Conservation (phyloP, 1,139 yeast species). For the Yamadazyma epiphylla region DNA sequence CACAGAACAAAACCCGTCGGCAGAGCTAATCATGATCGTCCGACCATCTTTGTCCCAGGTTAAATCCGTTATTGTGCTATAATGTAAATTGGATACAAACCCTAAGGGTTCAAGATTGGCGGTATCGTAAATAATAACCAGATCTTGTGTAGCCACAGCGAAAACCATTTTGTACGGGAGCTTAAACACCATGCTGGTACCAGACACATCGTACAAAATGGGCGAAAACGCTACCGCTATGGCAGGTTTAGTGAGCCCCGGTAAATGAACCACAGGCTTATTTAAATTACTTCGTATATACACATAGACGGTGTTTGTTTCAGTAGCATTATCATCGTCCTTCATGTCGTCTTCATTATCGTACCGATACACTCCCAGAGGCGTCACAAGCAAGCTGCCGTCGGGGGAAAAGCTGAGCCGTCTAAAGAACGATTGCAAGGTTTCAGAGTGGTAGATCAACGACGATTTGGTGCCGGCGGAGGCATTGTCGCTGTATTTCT, state of each 20-base stretch:
- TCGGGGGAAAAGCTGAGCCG: slow-evolving; percentile 85
- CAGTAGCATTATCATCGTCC: slow-evolving; percentile 9
- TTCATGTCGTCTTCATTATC: slow-evolving; percentile 6
- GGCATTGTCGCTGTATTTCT: slow-evolving; percentile 2
- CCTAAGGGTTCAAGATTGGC: slow-evolving; percentile 67
- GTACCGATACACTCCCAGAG: slow-evolving; percentile 66
- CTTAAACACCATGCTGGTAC: slow-evolving; percentile 27
- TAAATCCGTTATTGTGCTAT: slow-evolving; percentile 82
- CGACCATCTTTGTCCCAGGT: slow-evolving; percentile 80
- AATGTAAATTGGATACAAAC: slow-evolving; percentile 74
- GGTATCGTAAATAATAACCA: slow-evolving; percentile 82
- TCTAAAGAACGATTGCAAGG: slow-evolving; percentile 85
- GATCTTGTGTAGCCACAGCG: slow-evolving; percentile 91
- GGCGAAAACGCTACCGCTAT: slow-evolving; percentile 80
- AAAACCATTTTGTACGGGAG: slow-evolving; percentile 78
- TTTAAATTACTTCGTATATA: slow-evolving; percentile 68
- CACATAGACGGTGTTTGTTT: slow-evolving; percentile 65
- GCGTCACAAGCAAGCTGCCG: slow-evolving; percentile 75
- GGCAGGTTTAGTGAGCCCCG: slow-evolving; percentile 81
- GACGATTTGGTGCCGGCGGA: slow-evolving; percentile 1
- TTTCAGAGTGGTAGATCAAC: slow-evolving; percentile 71
- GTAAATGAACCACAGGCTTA: slow-evolving; percentile 70
- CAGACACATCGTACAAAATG: slow-evolving; percentile 40
- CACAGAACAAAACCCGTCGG: slow-evolving; percentile 89
- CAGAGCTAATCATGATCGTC: slow-evolving; percentile 72